Evolutionary conservation across 2,329 filamentous ascomycete species (phyloP).

Genomic region (Bipolaris bicolor): DNA sequence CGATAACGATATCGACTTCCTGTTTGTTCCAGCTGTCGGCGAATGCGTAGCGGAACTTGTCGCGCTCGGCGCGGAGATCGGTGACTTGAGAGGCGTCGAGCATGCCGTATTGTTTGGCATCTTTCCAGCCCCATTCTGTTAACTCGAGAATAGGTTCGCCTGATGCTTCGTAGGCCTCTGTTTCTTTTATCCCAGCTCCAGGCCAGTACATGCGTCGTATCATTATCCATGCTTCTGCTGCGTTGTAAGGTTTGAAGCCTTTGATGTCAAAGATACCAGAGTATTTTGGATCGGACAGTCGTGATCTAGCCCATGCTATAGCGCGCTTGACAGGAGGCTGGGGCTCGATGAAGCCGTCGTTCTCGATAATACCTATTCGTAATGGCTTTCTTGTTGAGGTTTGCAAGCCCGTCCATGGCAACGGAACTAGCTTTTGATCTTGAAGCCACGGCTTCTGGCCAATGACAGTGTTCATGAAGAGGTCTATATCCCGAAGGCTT

Average conservation of each 20-base stretch:
- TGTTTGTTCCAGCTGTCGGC: conserved; percentile 25
- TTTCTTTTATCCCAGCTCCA: conserved; percentile 48
- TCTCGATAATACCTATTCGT: conserved; percentile 54
- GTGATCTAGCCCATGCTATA: conserved; percentile 43
- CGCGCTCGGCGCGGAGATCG: conserved; percentile 15
- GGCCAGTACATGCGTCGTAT: conserved; percentile 57
- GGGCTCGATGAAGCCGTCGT: conserved; percentile 48
- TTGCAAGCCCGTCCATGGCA: conserved; percentile 27
- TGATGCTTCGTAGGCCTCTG: conserved; percentile 42
- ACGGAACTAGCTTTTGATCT: conserved; percentile 25
- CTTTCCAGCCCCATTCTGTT: conserved; percentile 39
- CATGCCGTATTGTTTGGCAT: conserved; percentile 15
- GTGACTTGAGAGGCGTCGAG: conserved; percentile 20
- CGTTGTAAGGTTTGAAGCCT: conserved; percentile 43
- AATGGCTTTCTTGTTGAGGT: conserved; percentile 28
- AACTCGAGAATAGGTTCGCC: conserved; percentile 56
- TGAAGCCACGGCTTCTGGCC: conserved; percentile 20
- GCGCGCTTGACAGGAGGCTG: conserved; percentile 50
- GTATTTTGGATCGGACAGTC: conserved; percentile 13
- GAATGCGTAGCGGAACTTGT: conserved; percentile 23
- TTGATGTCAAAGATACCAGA: conserved; percentile 41
- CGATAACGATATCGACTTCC: conserved; percentile 29
- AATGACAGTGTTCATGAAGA: conserved; percentile 23
- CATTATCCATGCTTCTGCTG: conserved; percentile 36
- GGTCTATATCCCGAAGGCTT: conserved; percentile 23